Evolutionary conservation across 2,329 filamentous ascomycete genomes (phyloP).

Genomic region (Talaromyces sp.): DNA sequence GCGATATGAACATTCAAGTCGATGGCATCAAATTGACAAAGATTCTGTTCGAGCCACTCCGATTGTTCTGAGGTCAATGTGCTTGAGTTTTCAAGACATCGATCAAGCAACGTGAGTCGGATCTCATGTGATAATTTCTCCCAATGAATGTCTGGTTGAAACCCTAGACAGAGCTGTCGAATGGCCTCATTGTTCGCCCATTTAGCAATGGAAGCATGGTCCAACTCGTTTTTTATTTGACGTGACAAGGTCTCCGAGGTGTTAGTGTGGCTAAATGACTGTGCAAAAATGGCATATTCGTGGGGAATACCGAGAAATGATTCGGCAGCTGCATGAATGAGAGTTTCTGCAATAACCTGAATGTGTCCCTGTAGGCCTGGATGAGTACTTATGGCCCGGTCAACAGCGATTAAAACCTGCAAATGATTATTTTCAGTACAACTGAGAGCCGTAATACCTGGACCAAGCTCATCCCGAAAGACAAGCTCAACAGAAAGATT

Average conservation of each 20-base stretch:
- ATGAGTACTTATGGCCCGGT: slow-evolving; percentile 23
- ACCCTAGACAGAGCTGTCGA: slow-evolving; percentile 45
- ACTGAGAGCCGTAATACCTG: slow-evolving; percentile 32
- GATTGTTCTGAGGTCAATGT: slow-evolving; percentile 37
- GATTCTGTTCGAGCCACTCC: slow-evolving; percentile 40
- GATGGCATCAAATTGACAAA: slow-evolving; percentile 33
- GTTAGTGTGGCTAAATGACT: slow-evolving; percentile 28
- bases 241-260: slow-evolving; percentile 30
- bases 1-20: slow-evolving; percentile 43
- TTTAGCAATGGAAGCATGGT: slow-evolving; percentile 34
- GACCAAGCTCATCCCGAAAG: slow-evolving; percentile 26
- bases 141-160: slow-evolving; percentile 50
- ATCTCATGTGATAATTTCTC: slow-evolving; percentile 46
- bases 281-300: slow-evolving; percentile 32
- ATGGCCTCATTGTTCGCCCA: slow-evolving; percentile 45
- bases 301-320: slow-evolving; percentile 31
- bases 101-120: slow-evolving; percentile 42
- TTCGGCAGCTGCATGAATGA: slow-evolving; percentile 35
- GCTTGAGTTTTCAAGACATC: slow-evolving; percentile 42
- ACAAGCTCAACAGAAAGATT: slow-evolving; percentile 32
- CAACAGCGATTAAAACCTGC: slow-evolving; percentile 29
- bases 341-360: slow-evolving; percentile 34
- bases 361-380: slow-evolving; percentile 33
- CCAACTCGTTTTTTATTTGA: slow-evolving; percentile 30
- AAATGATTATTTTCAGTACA: slow-evolving; percentile 24